A percentile compares a stretch with the other conserved stretches of the same genome.
These are phyloP conservation scores for Arthrobotrys entomopaga DNA, from an alignment of 2,329 filamentous ascomycete species.

Conservation along the genomic window DNA sequence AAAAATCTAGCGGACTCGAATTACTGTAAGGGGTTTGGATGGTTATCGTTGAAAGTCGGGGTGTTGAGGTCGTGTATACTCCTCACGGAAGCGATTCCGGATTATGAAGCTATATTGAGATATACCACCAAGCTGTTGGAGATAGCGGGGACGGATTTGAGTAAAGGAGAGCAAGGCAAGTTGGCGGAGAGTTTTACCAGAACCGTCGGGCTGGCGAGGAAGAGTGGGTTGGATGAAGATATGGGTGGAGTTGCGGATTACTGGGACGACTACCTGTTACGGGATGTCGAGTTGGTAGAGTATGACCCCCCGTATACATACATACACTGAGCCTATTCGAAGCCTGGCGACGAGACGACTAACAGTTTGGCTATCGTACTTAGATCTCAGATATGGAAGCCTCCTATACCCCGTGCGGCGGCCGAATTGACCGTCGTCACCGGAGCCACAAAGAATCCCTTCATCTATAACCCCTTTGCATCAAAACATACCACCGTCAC, in stretches of 20 bases:
- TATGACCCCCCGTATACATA: neutral
- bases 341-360: neutral
- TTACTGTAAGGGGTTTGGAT: conserved; percentile 71
- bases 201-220: conserved; percentile 79
- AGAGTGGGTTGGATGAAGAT: conserved; percentile 73
- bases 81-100: conserved; percentile 90
- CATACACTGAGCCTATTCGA: too few species aligned
- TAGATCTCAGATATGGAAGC: conserved; percentile 61
- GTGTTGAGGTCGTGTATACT: conserved; percentile 89
- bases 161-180: conserved; percentile 83
- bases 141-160: conserved; percentile 79
- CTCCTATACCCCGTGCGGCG: conserved; percentile 73
- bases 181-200: conserved; percentile 87
- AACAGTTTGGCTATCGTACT: neutral
- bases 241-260: conserved; percentile 77
- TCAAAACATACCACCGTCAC: conserved; percentile 71
- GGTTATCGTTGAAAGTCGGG: conserved; percentile 82
- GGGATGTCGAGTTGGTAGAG: conserved; percentile 73
- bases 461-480: conserved; percentile 93
- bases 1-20: conserved; percentile 62
- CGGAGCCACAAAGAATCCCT: conserved; percentile 73
- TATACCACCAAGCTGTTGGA: conserved; percentile 86
- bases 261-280: conserved; percentile 95
- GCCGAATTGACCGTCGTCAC: conserved; percentile 64
- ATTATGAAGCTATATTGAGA: conserved; percentile 87